Percentiles rank a stretch among this genome's conserved stretches.
These are phyloP conservation scores for Cryphonectria nitschkei DNA, from an alignment of 2,329 filamentous ascomycete genomes.

Conservation along the genomic window DNA sequence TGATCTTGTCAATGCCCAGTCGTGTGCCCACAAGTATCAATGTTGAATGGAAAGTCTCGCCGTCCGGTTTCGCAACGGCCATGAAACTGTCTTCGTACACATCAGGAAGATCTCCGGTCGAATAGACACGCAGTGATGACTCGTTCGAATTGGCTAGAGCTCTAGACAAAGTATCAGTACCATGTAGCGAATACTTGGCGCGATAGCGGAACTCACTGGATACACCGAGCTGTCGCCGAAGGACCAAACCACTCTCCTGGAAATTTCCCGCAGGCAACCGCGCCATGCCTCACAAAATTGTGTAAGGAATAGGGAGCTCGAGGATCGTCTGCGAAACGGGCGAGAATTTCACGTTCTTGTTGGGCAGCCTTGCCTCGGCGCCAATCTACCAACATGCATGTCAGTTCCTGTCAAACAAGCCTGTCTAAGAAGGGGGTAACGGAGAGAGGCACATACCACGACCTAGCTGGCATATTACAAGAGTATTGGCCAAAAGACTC, in stretches of 20 bases:
- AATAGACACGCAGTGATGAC: slow-evolving; percentile 76
- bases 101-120: slow-evolving; percentile 86
- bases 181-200: background rate
- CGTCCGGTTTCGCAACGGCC: slow-evolving; percentile 71
- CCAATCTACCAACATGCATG: slow-evolving; percentile 63
- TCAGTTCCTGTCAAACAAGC: slow-evolving; percentile 3
- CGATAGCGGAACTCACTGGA: slow-evolving; percentile 66
- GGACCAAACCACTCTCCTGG: slow-evolving; percentile 99
- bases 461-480: slow-evolving; percentile 73
- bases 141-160: slow-evolving; percentile 72
- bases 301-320: slow-evolving; percentile 92
- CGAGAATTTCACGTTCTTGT: slow-evolving; percentile 73
- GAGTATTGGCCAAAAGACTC: slow-evolving; percentile 85
- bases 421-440: background rate
- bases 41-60: slow-evolving; percentile 75
- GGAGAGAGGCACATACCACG: slow-evolving; percentile 62
- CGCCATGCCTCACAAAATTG: slow-evolving; percentile 88
- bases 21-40: slow-evolving; percentile 87
- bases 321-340: slow-evolving; percentile 85
- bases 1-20: slow-evolving; percentile 92
- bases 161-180: slow-evolving; percentile 48
- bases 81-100: slow-evolving; percentile 91
- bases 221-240: slow-evolving; percentile 92
- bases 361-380: slow-evolving; percentile 60
- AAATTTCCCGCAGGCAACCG: slow-evolving; percentile 85